phyloP scores from a whole-genome alignment of 1,139 yeast species.

The Zygosaccharomyces pseudobailii region DNA sequence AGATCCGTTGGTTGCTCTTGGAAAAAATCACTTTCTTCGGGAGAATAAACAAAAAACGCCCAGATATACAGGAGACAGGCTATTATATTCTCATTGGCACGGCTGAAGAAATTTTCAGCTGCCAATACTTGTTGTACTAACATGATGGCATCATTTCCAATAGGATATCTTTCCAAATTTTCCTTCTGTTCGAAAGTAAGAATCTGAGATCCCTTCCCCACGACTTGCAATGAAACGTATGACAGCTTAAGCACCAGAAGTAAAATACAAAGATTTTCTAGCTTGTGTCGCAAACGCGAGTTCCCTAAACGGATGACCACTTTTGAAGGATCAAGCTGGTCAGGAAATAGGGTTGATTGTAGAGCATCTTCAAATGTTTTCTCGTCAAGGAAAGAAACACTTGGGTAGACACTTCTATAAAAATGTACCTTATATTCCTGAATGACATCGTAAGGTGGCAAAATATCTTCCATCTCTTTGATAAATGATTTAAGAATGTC shows the following conservation, averaged over 20 bases:
- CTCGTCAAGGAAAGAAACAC: constrained; percentile 27
- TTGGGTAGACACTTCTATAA: constrained; percentile 26
- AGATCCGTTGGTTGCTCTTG: constrained; percentile 32
- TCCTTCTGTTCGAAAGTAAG: constrained; percentile 11
- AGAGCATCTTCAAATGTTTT: constrained; percentile 26
- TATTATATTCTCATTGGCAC: constrained; percentile 31
- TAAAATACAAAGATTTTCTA: constrained; percentile 28
- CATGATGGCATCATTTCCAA: constrained; percentile 21
- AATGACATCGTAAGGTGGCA: constrained; percentile 27
- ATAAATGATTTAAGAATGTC: constrained; percentile 21
- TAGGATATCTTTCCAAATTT: constrained; percentile 24
- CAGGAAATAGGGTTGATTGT: constrained; percentile 16
- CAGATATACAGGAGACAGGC: constrained; percentile 30
- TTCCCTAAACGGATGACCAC: constrained; percentile 24
- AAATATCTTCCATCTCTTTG: constrained; percentile 15
- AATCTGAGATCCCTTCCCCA: constrained; percentile 14
- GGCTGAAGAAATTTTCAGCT: constrained; percentile 28
- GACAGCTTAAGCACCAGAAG: constrained; percentile 28
- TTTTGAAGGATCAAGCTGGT: constrained; percentile 17
- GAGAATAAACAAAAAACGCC: constrained; percentile 31
- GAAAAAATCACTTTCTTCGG: constrained; percentile 33
- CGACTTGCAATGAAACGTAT: constrained; percentile 20
- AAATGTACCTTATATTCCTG: constrained; percentile 25
- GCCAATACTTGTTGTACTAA: constrained; percentile 24
- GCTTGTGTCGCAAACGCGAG: constrained; percentile 25